phyloP scores from a whole-genome alignment of 257 asterid species.

The Rehmannia glutinosa region DNA sequence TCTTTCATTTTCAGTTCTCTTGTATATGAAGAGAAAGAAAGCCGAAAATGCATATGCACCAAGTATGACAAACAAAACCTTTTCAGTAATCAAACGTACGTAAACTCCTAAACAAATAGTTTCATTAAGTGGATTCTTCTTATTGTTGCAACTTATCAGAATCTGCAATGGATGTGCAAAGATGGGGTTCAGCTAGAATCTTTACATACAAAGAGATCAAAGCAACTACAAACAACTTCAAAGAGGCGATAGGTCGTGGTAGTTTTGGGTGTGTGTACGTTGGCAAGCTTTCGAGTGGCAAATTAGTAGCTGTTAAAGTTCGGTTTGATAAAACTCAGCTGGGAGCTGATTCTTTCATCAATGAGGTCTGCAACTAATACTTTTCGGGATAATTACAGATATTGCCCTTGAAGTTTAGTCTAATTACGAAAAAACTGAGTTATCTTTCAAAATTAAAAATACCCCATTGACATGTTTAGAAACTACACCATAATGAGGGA shows the following conservation, averaged over 20 bases:
- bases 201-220: conserved; percentile 79
- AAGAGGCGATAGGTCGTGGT: conserved; percentile 77
- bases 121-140: background rate
- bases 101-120: background rate
- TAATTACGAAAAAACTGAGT: too few species aligned
- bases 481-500: too few species aligned
- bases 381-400: too few species aligned
- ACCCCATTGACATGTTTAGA: too few species aligned
- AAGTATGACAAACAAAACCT: conserved; percentile 37
- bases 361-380: conserved; percentile 54
- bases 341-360: conserved; percentile 86
- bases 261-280: conserved; percentile 83
- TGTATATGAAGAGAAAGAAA: conserved; percentile 50
- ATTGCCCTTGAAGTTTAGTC: too few species aligned
- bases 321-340: conserved; percentile 78
- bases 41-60: conserved; percentile 26
- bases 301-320: conserved; percentile 82
- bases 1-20: conserved; percentile 44
- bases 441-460: too few species aligned
- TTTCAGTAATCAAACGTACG: background rate
- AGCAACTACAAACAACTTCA: conserved; percentile 77
- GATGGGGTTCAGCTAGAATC: conserved; percentile 63
- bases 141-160: conserved; percentile 23
- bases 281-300: conserved; percentile 76
- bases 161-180: conserved; percentile 38